Percentiles rank a stretch among this genome's conserved stretches.
Conservation (phyloP, 2,329 filamentous ascomycete species). For the Sporothrix phasma region DNA sequence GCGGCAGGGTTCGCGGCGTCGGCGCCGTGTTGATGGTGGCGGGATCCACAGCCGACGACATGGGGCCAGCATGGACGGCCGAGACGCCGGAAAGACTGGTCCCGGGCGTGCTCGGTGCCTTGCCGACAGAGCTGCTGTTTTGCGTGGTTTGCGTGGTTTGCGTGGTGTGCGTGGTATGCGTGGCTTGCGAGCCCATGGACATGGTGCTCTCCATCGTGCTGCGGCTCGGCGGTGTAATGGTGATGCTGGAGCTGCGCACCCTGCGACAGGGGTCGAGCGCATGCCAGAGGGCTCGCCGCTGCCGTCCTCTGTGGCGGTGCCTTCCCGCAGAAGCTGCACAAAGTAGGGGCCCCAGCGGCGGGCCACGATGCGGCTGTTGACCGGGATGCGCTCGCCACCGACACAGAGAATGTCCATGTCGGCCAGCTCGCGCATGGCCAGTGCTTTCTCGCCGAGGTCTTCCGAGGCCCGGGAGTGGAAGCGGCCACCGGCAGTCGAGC, state of each 20-base stretch:
- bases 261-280: constrained; percentile 52
- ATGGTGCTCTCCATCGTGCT: constrained; percentile 39
- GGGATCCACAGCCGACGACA: constrained; percentile 32
- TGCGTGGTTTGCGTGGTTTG: constrained; percentile 28
- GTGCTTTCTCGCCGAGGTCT: constrained; percentile 71
- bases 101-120: constrained; percentile 35
- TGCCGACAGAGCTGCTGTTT: constrained; percentile 27
- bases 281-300: constrained; percentile 68
- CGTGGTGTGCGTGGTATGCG: constrained; percentile 27
- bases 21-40: constrained; percentile 45
- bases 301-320: constrained; percentile 59
- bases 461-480: constrained; percentile 68
- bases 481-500: constrained; percentile 63
- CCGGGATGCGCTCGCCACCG: constrained; percentile 80
- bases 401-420: constrained; percentile 97
- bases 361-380: constrained; percentile 82
- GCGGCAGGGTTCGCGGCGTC: constrained; percentile 46
- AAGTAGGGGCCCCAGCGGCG: constrained; percentile 94
- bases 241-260: constrained; percentile 70
- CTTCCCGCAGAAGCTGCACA: constrained; percentile 79
- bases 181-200: constrained; percentile 30
- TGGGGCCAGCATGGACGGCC: constrained; percentile 19
- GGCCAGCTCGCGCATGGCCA: constrained; percentile 71
- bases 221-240: constrained; percentile 63
- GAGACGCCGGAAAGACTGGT: constrained; percentile 34